Percentiles rank a stretch among this genome's conserved stretches.
Conservation (phyloP, 805 yeast species). For the Wickerhamomyces canadensis region DNA sequence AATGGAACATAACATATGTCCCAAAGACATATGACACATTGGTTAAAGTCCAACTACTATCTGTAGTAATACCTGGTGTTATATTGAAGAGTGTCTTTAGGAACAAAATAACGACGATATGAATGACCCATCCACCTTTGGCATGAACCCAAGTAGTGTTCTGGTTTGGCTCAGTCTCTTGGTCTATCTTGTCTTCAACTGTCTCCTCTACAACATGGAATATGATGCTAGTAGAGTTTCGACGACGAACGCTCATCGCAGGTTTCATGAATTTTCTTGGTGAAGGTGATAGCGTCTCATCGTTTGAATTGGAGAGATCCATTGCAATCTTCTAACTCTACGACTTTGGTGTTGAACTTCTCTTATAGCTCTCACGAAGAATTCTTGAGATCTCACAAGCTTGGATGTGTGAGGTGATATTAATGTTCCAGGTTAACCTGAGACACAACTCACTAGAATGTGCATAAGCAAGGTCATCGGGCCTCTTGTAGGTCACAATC, state of each 20-base stretch:
- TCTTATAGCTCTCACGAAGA: too few relatives aligned
- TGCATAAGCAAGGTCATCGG: too few relatives aligned
- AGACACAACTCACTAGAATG: too few relatives aligned
- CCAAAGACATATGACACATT: conserved; percentile 88
- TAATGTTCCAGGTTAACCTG: too few relatives aligned
- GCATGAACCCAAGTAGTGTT: conserved; percentile 96
- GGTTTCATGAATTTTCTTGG: too few relatives aligned
- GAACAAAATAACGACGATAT: conserved; percentile 72
- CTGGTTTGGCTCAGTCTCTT: conserved; percentile 78
- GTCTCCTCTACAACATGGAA: conserved; percentile 93
- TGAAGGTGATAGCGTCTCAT: too few relatives aligned
- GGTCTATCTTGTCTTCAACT: conserved; percentile 87
- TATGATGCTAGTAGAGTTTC: conserved; percentile 84
- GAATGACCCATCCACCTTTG: conserved; percentile 96
- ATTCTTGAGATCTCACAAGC: too few relatives aligned
- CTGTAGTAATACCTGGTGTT: conserved; percentile 73
- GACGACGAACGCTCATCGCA: conserved; percentile 35
- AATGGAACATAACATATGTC: conserved; percentile 92
- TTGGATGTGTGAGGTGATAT: too few relatives aligned
- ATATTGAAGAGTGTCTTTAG: conserved; percentile 74
- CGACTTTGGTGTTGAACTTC: too few relatives aligned
- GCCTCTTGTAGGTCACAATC: too few relatives aligned
- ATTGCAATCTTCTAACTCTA: too few relatives aligned
- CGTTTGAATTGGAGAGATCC: too few relatives aligned
- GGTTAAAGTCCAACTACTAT: conserved; percentile 91